Evolutionary conservation across 768 basidiomycete genomes (phyloP).

Genomic region (Clathrus columnatus): DNA sequence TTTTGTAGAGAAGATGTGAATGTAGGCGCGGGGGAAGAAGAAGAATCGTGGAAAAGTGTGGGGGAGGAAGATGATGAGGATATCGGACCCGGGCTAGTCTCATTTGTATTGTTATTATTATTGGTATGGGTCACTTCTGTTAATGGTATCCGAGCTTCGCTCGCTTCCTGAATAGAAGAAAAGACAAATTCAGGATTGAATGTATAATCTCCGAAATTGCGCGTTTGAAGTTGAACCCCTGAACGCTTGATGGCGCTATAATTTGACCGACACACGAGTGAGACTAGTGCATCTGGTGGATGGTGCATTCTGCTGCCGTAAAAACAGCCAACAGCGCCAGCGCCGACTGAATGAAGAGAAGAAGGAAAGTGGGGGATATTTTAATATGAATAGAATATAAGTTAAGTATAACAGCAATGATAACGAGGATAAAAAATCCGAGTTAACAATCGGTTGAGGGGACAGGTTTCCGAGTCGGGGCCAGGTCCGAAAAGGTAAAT

Average conservation of each 20-base stretch:
- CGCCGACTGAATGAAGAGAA: constrained; percentile 18
- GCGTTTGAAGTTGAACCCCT: constrained; percentile 20
- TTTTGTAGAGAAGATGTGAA: not conserved
- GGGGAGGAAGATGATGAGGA: not conserved
- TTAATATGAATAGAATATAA: no score
- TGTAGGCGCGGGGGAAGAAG: not conserved
- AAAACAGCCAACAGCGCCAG: constrained; percentile 24
- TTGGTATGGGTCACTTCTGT: not conserved
- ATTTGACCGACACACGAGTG: constrained; percentile 23
- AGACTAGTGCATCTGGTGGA: constrained; percentile 16
- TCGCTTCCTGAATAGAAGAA: constrained; percentile 17
- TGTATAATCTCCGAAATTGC: constrained; percentile 21
- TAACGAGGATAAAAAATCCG: no score
- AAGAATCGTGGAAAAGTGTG: not conserved
- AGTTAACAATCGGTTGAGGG: no score
- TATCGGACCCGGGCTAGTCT: not conserved
- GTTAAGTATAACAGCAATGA: no score
- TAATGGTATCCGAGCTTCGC: not conserved
- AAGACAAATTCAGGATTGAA: constrained; percentile 21
- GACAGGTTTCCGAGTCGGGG: no score
- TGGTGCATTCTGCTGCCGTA: constrained; percentile 22
- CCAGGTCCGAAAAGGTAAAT: not conserved
- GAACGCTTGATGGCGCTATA: constrained; percentile 19
- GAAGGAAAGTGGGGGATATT: no score
- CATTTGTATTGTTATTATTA: not conserved